Evolutionary conservation across 768 basidiomycete species (phyloP).

Genomic region (Suillus brevipes): DNA sequence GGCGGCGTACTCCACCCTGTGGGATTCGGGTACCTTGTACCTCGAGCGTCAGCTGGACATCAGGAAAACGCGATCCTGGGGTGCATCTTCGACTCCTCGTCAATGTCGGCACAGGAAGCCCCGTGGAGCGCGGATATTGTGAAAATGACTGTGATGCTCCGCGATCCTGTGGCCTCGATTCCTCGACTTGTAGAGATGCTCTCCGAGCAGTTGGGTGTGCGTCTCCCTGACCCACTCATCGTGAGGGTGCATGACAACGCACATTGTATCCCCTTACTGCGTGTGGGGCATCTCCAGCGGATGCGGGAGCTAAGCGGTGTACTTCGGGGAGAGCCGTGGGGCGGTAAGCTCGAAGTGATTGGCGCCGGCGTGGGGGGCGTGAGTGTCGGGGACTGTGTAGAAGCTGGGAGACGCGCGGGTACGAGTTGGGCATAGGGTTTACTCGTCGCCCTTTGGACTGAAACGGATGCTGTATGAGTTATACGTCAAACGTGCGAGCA

Average conservation of each 20-base stretch:
- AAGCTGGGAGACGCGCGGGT: constrained; percentile 64
- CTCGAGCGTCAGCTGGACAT: constrained; percentile 66
- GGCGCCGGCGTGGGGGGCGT: constrained; percentile 90
- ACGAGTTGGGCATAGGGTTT: constrained; percentile 35
- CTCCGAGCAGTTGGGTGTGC: constrained; percentile 44
- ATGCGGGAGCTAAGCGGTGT: constrained; percentile 57
- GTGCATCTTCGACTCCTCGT: constrained; percentile 86
- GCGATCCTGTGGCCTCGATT: constrained; percentile 61
- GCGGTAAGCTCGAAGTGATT: constrained; percentile 56
- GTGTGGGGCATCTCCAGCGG: constrained; percentile 69
- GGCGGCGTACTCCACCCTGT: constrained; percentile 62
- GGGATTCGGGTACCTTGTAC: constrained; percentile 94
- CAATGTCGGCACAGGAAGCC: constrained; percentile 60
- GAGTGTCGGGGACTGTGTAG: constrained; percentile 84
- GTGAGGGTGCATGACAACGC: constrained; percentile 54
- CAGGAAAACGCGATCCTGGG: constrained; percentile 58
- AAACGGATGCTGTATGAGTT: background rate
- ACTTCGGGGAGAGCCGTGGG: constrained; percentile 44
- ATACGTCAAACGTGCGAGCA: background rate
- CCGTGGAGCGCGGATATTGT: constrained; percentile 43
- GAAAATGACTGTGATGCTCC: constrained; percentile 90
- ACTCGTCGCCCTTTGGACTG: background rate
- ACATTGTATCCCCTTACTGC: constrained; percentile 77
- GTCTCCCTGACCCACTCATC: constrained; percentile 57
- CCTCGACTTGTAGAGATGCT: constrained; percentile 33